phyloP scores from a whole-genome alignment of 2,329 filamentous ascomycete genomes.

The Colletotrichum spinosum region DNA sequence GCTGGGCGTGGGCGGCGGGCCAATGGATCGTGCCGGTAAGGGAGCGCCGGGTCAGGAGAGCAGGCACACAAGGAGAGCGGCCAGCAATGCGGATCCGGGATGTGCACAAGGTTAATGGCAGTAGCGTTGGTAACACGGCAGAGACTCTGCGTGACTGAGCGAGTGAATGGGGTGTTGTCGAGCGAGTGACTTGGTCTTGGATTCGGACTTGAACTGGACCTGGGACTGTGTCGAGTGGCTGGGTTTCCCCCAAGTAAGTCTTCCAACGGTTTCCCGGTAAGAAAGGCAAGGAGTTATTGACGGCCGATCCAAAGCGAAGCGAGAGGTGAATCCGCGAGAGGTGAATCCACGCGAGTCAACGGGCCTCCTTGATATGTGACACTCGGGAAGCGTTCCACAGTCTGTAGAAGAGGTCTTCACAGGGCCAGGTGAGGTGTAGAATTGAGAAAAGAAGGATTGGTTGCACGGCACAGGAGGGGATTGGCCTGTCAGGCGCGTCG shows the following conservation, averaged over 20 bases:
- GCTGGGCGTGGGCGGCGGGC: not conserved
- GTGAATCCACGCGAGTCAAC: not conserved
- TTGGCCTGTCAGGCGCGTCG: constrained; percentile 35
- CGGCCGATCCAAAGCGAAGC: constrained; percentile 4
- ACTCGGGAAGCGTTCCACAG: not conserved
- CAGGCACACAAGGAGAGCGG: constrained; percentile 13
- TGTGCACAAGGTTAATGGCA: constrained; percentile 35
- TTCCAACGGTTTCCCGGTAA: constrained; percentile 32
- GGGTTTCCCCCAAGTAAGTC: constrained; percentile 28
- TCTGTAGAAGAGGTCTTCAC: not conserved
- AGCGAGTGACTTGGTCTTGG: constrained; percentile 3
- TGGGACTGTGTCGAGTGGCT: constrained; percentile 13
- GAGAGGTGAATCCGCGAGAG: not conserved
- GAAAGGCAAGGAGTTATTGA: constrained; percentile 19
- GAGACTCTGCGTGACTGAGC: constrained; percentile 6
- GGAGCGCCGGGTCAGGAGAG: constrained; percentile 11
- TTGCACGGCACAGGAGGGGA: constrained; percentile 30
- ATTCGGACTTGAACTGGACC: constrained; percentile 1
- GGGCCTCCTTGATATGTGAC: constrained; percentile 10
- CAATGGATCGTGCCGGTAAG: constrained; percentile 26
- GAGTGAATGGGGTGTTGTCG: not conserved
- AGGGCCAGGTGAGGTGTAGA: constrained; percentile 3
- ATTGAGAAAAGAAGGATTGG: constrained; percentile 24
- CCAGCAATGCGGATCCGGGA: constrained; percentile 35
- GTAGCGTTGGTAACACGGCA: constrained; percentile 26